A percentile compares a stretch with the other conserved stretches of the same genome.
Evolutionary conservation across 176 grass and related monocot species (phyloP).

Genomic region (Zea mays): DNA sequence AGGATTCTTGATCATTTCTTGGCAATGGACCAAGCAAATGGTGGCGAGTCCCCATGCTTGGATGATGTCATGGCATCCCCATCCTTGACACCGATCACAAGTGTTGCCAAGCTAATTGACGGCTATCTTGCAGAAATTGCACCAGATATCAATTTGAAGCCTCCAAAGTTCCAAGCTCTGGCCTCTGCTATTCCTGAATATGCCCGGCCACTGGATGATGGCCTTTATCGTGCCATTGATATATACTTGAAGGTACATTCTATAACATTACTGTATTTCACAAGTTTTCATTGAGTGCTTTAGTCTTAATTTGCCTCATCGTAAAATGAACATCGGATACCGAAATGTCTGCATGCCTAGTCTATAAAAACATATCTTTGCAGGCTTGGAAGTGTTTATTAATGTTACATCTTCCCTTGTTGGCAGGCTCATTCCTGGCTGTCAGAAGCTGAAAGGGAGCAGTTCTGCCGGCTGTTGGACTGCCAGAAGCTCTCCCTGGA

Average conservation of each 20-base stretch:
- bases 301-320: not conserved
- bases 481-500: constrained; percentile 92
- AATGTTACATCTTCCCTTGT: constrained; percentile 15
- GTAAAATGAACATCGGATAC: constrained; percentile 2
- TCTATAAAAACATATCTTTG: not conserved
- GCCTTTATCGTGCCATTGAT: constrained; percentile 86
- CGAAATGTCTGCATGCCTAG: not conserved
- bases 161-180: constrained; percentile 65
- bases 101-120: constrained; percentile 75
- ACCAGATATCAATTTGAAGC: constrained; percentile 85
- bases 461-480: constrained; percentile 80
- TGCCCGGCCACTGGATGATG: constrained; percentile 81
- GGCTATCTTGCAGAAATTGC: constrained; percentile 90
- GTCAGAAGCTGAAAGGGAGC: constrained; percentile 65
- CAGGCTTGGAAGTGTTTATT: constrained; percentile 19
- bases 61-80: constrained; percentile 68
- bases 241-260: constrained; percentile 78
- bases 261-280: not conserved
- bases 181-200: constrained; percentile 79
- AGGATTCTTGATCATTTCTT: constrained; percentile 85
- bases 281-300: not conserved
- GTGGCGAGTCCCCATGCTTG: constrained; percentile 50
- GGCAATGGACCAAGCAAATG: constrained; percentile 78
- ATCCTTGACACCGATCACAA: constrained; percentile 60
- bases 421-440: constrained; percentile 83